A percentile compares a stretch with the other conserved stretches of the same genome.
phyloP scores from a whole-genome alignment of 768 basidiomycete species.

The Pholiota microspora region DNA sequence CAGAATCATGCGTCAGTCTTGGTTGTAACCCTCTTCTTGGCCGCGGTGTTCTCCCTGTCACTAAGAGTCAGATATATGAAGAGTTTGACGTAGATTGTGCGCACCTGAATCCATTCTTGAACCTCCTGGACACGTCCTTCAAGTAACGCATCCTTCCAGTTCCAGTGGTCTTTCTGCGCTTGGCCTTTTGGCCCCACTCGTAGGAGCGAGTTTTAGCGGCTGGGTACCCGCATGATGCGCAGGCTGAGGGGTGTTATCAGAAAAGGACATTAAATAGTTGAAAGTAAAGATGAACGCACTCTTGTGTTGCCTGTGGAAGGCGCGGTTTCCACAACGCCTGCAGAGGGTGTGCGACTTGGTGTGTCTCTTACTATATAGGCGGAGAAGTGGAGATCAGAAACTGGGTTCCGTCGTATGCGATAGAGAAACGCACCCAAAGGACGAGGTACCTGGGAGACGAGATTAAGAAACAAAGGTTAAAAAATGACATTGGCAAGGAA shows the following conservation, averaged over 20 bases:
- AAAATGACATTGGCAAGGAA: slow-evolving; percentile 14
- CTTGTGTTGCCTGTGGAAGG: slow-evolving; percentile 99
- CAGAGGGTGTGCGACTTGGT: slow-evolving; percentile 97
- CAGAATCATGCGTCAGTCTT: slow-evolving; percentile 39
- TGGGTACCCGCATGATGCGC: slow-evolving; percentile 96
- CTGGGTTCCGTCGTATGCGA: not conserved
- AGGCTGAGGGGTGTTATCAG: slow-evolving; percentile 56
- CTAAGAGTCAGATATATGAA: not conserved
- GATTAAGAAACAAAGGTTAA: slow-evolving; percentile 2
- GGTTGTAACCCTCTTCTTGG: slow-evolving; percentile 79
- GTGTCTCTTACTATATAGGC: slow-evolving; percentile 80
- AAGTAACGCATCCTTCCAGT: slow-evolving; percentile 95
- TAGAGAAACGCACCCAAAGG: slow-evolving; percentile 74
- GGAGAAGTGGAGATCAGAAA: slow-evolving; percentile 5
- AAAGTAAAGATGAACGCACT: too few relatives aligned
- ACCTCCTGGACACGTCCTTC: slow-evolving; percentile 88
- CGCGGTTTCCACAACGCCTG: slow-evolving; percentile 92
- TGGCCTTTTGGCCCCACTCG: slow-evolving; percentile 99
- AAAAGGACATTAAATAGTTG: too few relatives aligned
- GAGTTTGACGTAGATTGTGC: slow-evolving; percentile 13
- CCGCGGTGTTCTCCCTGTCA: slow-evolving; percentile 81
- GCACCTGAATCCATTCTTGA: slow-evolving; percentile 98
- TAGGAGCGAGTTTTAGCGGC: slow-evolving; percentile 93
- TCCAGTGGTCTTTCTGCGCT: slow-evolving; percentile 99
- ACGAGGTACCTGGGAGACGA: slow-evolving; percentile 73